These are phyloP conservation scores for Quercus tomentella DNA, from an alignment of 331 rosid species.

Conservation along the genomic window DNA sequence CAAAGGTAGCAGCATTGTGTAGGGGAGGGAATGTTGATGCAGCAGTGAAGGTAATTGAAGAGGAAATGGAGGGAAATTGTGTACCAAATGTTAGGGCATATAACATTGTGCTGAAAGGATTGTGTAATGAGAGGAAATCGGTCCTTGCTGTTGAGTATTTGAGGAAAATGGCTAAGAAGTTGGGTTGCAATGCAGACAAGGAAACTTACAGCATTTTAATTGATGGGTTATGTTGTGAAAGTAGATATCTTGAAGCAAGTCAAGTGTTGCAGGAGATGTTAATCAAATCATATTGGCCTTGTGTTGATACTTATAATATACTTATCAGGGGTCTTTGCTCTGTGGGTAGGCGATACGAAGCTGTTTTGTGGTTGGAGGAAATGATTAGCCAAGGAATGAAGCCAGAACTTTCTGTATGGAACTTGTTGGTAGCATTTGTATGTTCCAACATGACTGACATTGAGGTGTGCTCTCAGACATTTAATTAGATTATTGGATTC, in stretches of 20 bases:
- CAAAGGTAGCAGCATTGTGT: conserved; percentile 55
- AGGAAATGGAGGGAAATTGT: conserved; percentile 52
- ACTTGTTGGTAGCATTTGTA: conserved; percentile 44
- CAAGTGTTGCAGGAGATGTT: conserved; percentile 62
- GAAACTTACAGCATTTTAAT: conserved; percentile 45
- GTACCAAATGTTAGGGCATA: conserved; percentile 48
- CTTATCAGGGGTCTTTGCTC: conserved; percentile 67
- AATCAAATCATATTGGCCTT: conserved; percentile 60
- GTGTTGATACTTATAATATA: conserved; percentile 35
- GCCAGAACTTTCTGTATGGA: conserved; percentile 56
- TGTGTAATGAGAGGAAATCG: conserved; percentile 40
- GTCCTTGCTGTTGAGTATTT: conserved; percentile 38
- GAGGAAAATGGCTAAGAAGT: conserved; percentile 53
- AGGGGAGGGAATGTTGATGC: conserved; percentile 41
- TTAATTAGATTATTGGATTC: neutral
- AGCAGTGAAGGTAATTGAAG: conserved; percentile 65
- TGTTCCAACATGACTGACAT: conserved; percentile 33
- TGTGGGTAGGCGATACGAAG: conserved; percentile 59
- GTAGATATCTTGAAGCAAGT: conserved; percentile 52
- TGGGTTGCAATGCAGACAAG: conserved; percentile 39
- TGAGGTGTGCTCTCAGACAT: conserved; percentile 18
- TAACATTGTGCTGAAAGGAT: conserved; percentile 39
- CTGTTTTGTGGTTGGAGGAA: conserved; percentile 72
- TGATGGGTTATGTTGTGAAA: conserved; percentile 53
- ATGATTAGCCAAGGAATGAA: conserved; percentile 60